A percentile compares a stretch with the other conserved stretches of the same genome.
These are phyloP conservation scores for Dactylellina drechsleri DNA, from an alignment of 2,329 filamentous ascomycete genomes.

Conservation along the genomic window DNA sequence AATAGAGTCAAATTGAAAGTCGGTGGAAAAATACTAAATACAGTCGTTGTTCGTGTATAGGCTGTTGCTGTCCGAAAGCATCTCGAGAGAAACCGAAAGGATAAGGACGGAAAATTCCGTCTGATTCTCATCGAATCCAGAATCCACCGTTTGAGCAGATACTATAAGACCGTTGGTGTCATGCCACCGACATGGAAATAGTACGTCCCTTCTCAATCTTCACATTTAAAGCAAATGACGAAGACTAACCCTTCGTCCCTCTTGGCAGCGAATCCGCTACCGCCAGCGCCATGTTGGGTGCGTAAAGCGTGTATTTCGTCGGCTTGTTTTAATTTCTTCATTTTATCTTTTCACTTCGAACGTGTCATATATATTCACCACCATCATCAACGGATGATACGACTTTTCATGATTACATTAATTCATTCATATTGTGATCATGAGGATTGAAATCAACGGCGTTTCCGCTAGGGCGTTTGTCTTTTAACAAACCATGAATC, in stretches of 20 bases:
- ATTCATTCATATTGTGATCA: constrained; percentile 18
- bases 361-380: constrained; percentile 51
- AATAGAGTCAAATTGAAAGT: neutral
- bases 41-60: constrained; percentile 63
- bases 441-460: constrained; percentile 16
- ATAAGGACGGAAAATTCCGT: constrained; percentile 99
- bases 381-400: constrained; percentile 33
- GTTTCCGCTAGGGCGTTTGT: constrained; percentile 22
- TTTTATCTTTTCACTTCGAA: constrained; percentile 23
- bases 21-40: neutral
- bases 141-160: constrained; percentile 98
- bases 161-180: constrained; percentile 96
- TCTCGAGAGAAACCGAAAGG: constrained; percentile 99
- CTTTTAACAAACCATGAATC: constrained; percentile 19
- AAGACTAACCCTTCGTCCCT: constrained; percentile 13
- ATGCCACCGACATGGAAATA: constrained; percentile 64
- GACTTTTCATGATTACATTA: constrained; percentile 45
- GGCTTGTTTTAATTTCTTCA: constrained; percentile 3
- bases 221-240: neutral
- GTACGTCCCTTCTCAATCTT: constrained; percentile 19
- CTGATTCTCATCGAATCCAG: constrained; percentile 99
- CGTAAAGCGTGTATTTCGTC: constrained; percentile 34
- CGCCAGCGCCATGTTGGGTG: constrained; percentile 48
- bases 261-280: constrained; percentile 50
- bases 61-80: constrained; percentile 99